Base-by-base conservation (phyloP, 768 basidiomycete species). In the Porphyrellus cyaneotinctus region DNA sequence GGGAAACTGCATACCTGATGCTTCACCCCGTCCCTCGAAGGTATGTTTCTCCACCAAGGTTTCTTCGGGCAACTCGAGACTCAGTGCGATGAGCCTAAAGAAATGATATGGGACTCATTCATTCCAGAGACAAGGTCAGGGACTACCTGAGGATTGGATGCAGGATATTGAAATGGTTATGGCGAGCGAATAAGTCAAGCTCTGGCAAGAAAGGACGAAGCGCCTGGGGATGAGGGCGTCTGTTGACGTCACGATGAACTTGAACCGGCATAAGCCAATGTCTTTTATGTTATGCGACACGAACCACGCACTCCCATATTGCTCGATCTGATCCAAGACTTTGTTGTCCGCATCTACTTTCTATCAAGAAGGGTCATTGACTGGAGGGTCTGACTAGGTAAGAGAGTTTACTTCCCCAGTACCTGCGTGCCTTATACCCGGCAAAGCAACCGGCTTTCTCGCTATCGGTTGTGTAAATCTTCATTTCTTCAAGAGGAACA, bases 311-410 rank as follows among this genome's bases (percentile, higher is more conserved):
- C 83, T 69, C 57, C 76, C 79, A 58, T 85, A 85, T 33, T 80
- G 74, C 56, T 85, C 83, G 18, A 85, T 66, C 57, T 85, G 81
- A 60, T 87, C 84, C n/a, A 62, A 74, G 28, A 86, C 77, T 6
- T 81, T 80, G n/a, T 54, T 56, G 0, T 56, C 49, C 6, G 74
- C 71, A 41, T 78, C 79, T 22, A 85, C 77, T 47, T 80, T 78
- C 84, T 85, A 46, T 2, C n/a, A 33, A 28, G 4, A 38, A 43
- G 37, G 9, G 22, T 32, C 17, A 18, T 20, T 13, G 31, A 12
- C 24, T 5, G 11, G 28, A 23, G 12, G 28, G 38, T 44, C 9
- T 5, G 26, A 28, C 14, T 4, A 20, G 9, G 43, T 0, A 60
- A 48, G 47, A 15, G 2, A 12, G 46, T 45, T 2, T 43, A 53